Percentiles rank a stretch among this genome's conserved stretches.
These are phyloP conservation scores for Lenzites betulinus DNA, from an alignment of 768 basidiomycete species.

Conservation along the genomic window DNA sequence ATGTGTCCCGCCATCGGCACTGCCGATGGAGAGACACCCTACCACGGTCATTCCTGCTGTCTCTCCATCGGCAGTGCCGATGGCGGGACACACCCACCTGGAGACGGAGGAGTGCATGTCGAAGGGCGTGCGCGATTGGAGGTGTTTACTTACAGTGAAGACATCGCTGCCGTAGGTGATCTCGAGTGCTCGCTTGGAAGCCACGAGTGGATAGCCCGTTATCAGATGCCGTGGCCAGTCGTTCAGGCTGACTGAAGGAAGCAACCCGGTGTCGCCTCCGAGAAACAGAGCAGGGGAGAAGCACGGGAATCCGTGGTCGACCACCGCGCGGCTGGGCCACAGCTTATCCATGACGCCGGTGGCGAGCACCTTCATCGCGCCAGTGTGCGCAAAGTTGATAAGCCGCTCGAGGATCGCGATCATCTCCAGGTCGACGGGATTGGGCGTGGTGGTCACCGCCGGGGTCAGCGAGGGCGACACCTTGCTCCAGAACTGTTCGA, in stretches of 20 bases:
- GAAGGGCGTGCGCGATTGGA: too few species aligned
- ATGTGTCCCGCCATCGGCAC: too few species aligned
- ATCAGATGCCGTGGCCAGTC: not conserved
- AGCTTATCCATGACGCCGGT: not conserved
- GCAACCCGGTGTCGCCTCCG: not conserved
- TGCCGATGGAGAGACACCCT: too few species aligned
- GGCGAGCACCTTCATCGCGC: not conserved
- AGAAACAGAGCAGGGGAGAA: not conserved
- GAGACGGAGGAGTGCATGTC: not conserved
- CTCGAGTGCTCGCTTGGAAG: not conserved
- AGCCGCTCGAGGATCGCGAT: not conserved
- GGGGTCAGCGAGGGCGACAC: too few species aligned
- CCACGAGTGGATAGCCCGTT: not conserved
- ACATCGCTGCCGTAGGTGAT: not conserved
- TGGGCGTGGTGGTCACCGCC: not conserved
- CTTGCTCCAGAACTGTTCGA: not conserved
- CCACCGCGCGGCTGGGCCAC: not conserved
- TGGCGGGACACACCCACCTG: not conserved
- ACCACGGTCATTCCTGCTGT: too few species aligned
- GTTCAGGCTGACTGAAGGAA: not conserved
- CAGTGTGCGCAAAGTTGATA: not conserved
- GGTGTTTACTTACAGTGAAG: not conserved
- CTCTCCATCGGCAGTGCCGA: too few species aligned
- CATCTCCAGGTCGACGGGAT: not conserved
- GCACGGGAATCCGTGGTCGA: not conserved